Percentiles rank a stretch among this genome's conserved stretches.
Evolutionary conservation across 2,329 filamentous ascomycete species (phyloP).

Genomic region (Claviceps fusiformis): DNA sequence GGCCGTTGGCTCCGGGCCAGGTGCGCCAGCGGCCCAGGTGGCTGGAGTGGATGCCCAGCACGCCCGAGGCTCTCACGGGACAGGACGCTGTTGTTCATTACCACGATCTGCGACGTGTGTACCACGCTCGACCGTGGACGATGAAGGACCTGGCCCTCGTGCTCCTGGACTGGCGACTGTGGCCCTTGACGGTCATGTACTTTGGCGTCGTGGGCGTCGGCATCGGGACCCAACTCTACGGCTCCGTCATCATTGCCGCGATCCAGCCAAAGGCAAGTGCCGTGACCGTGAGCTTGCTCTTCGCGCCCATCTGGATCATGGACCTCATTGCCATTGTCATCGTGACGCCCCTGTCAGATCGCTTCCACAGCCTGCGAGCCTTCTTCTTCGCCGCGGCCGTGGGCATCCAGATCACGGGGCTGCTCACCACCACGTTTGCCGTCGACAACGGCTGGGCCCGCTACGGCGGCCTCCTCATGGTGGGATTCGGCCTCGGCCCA

Average conservation of each 20-base stretch:
- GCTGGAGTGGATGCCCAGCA: slow-evolving; percentile 52
- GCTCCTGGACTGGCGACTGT: slow-evolving; percentile 74
- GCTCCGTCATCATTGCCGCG: slow-evolving; percentile 69
- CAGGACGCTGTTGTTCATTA: slow-evolving; percentile 75
- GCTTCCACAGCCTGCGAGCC: slow-evolving; percentile 68
- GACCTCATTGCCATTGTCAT: slow-evolving; percentile 78
- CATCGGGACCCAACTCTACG: slow-evolving; percentile 80
- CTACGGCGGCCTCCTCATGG: slow-evolving; percentile 78
- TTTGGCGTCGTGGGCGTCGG: slow-evolving; percentile 89
- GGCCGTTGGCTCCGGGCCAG: slow-evolving; percentile 62
- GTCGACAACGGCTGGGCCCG: slow-evolving; percentile 61
- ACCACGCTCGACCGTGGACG: slow-evolving; percentile 62
- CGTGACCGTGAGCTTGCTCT: slow-evolving; percentile 67
- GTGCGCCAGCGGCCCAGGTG: slow-evolving; percentile 34
- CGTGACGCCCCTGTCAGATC: slow-evolving; percentile 73
- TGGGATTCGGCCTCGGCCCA: slow-evolving; percentile 80
- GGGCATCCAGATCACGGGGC: slow-evolving; percentile 66
- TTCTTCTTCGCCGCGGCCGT: slow-evolving; percentile 69
- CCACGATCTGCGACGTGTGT: slow-evolving; percentile 66
- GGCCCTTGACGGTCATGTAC: slow-evolving; percentile 82
- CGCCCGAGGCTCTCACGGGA: slow-evolving; percentile 58
- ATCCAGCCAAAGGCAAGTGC: slow-evolving; percentile 62
- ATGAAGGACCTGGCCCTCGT: slow-evolving; percentile 56
- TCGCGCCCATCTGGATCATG: slow-evolving; percentile 90
- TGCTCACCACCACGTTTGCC: slow-evolving; percentile 67